Evolutionary conservation across 1,284 basidiomycete species (phyloP).

Genomic region (Cryptococcus deneoformans): DNA sequence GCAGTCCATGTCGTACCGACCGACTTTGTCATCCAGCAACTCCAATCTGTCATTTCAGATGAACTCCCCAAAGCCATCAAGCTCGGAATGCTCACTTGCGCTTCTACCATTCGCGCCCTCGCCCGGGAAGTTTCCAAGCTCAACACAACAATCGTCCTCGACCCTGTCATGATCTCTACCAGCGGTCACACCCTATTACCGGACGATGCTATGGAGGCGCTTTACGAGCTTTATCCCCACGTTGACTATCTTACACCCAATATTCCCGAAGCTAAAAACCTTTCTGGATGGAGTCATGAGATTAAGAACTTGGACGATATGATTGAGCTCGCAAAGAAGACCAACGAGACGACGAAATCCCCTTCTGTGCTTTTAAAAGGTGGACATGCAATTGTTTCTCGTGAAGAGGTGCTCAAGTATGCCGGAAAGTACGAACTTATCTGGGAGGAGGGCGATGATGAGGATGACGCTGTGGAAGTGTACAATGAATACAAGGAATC

Average conservation of each 20-base stretch:
- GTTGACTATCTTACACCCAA: conserved; percentile 83
- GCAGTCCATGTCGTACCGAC: conserved; percentile 64
- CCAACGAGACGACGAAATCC: conserved; percentile 56
- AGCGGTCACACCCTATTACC: conserved; percentile 64
- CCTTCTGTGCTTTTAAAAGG: conserved; percentile 78
- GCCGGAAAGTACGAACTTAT: conserved; percentile 13
- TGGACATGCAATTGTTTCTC: conserved; percentile 64
- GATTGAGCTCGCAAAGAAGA: conserved; percentile 58
- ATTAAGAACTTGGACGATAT: conserved; percentile 62
- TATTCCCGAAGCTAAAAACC: conserved; percentile 69
- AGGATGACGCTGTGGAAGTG: conserved; percentile 21
- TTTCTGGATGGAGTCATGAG: conserved; percentile 1
- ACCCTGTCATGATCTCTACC: conserved; percentile 92
- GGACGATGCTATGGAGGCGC: conserved; percentile 34
- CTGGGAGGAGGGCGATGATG: conserved; percentile 25
- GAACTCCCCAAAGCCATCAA: conserved; percentile 75
- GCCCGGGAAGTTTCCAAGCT: conserved; percentile 30
- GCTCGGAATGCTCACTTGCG: conserved; percentile 76
- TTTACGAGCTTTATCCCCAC: conserved; percentile 71
- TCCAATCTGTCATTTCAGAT: conserved; percentile 63
- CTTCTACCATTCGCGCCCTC: conserved; percentile 48
- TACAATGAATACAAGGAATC: conserved; percentile 17
- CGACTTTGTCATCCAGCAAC: conserved; percentile 69
- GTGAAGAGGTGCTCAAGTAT: conserved; percentile 52
- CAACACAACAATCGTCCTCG: conserved; percentile 63